Conservation (phyloP, 2,329 filamentous ascomycete species). For the Parafenestella ontariensis region DNA sequence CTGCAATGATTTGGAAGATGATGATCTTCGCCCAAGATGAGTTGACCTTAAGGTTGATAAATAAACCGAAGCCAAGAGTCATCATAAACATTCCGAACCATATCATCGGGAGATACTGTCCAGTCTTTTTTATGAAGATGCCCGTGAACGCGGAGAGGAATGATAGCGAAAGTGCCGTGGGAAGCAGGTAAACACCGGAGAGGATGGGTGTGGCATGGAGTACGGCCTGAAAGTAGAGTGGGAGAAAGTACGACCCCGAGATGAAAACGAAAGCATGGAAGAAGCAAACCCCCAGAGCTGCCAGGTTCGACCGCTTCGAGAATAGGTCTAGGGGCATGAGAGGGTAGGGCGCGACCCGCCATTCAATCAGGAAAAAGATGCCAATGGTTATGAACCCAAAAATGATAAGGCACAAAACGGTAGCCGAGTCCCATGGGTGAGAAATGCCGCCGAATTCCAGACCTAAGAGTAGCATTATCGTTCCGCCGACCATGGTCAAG, state of each 20-base stretch:
- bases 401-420: constrained; percentile 77
- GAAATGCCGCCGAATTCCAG: constrained; percentile 81
- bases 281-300: constrained; percentile 71
- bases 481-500: constrained; percentile 74
- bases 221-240: constrained; percentile 83
- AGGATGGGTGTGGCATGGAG: constrained; percentile 72
- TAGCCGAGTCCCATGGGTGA: constrained; percentile 76
- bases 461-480: constrained; percentile 84
- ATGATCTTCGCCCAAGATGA: constrained; percentile 51
- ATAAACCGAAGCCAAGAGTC: constrained; percentile 49
- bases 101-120: constrained; percentile 52
- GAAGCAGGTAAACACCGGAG: constrained; percentile 77
- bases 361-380: constrained; percentile 76
- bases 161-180: constrained; percentile 72
- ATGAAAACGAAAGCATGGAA: constrained; percentile 81
- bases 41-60: constrained; percentile 43
- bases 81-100: constrained; percentile 47
- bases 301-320: constrained; percentile 68
- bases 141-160: constrained; percentile 66
- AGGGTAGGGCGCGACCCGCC: constrained; percentile 75
- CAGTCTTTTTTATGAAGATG: constrained; percentile 57
- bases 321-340: constrained; percentile 80
- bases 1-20: constrained; percentile 48
- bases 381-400: constrained; percentile 70
- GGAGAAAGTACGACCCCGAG: constrained; percentile 78